Conservation (phyloP, 257 asterid species). For the Solanum chmielewskii region DNA sequence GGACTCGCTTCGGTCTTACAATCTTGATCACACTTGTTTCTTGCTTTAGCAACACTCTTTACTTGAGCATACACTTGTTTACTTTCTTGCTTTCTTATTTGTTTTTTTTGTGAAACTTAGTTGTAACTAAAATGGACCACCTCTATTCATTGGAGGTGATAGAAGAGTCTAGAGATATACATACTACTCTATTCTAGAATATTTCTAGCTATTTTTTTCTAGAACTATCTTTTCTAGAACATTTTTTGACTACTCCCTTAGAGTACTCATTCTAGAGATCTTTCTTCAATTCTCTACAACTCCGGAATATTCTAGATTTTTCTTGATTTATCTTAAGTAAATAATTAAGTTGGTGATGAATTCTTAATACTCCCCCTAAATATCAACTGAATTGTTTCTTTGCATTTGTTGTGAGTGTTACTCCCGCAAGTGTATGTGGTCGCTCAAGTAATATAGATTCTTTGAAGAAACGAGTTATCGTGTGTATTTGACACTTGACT, state of each 20-base stretch:
- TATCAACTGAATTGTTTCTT: neutral
- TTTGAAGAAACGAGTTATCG: too few relatives aligned
- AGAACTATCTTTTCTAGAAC: neutral
- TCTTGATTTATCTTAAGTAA: neutral
- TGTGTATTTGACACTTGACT: too few relatives aligned
- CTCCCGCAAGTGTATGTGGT: too few relatives aligned
- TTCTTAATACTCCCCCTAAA: neutral
- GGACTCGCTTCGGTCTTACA: neutral
- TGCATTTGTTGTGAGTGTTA: neutral
- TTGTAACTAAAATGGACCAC: neutral
- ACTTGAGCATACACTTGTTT: neutral
- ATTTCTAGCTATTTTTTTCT: neutral
- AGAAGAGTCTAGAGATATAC: neutral
- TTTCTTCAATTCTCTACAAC: neutral
- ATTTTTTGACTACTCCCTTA: neutral
- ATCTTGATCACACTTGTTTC: neutral
- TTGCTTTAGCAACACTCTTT: neutral
- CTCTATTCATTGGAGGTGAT: neutral
- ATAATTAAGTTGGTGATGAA: neutral
- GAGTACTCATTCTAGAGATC: neutral
- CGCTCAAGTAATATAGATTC: too few relatives aligned
- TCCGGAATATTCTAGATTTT: neutral
- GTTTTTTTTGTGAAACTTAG: neutral
- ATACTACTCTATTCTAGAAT: neutral
- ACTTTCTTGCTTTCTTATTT: neutral